phyloP scores from a whole-genome alignment of 2,329 filamentous ascomycete species.

The Sclerotinia trifoliorum region DNA sequence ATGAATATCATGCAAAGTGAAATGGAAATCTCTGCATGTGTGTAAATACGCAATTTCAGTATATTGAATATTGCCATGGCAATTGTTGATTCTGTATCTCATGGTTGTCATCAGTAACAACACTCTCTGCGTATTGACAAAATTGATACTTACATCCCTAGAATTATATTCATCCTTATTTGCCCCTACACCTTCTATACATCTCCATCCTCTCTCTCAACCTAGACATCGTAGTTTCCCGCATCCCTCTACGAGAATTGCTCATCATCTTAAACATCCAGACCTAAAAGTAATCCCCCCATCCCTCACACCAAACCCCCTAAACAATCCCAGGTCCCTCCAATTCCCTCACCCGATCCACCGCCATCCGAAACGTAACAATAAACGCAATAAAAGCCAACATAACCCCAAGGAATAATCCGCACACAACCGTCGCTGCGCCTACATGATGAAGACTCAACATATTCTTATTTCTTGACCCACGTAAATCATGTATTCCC shows the following conservation, averaged over 20 bases:
- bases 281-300: neutral
- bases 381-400: conserved; percentile 12
- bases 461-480: conserved; percentile 11
- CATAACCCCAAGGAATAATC: conserved; percentile 16
- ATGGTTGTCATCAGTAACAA: neutral
- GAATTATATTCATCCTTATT: neutral
- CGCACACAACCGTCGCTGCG: conserved; percentile 17
- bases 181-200: too few relatives aligned
- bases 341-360: conserved; percentile 3
- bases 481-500: neutral
- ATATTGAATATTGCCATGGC: neutral
- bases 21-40: neutral
- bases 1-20: neutral
- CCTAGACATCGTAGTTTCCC: too few relatives aligned
- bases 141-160: neutral
- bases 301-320: neutral
- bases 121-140: neutral
- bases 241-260: neutral
- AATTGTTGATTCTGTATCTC: neutral
- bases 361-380: conserved; percentile 17
- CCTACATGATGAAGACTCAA: conserved; percentile 15
- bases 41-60: too few relatives aligned
- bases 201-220: neutral
- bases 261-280: too few relatives aligned
- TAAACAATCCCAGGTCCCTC: conserved; percentile 6